Evolutionary conservation across 371 early-diverging fungal species (phyloP).

Genomic region (Capillidium heterosporum): DNA sequence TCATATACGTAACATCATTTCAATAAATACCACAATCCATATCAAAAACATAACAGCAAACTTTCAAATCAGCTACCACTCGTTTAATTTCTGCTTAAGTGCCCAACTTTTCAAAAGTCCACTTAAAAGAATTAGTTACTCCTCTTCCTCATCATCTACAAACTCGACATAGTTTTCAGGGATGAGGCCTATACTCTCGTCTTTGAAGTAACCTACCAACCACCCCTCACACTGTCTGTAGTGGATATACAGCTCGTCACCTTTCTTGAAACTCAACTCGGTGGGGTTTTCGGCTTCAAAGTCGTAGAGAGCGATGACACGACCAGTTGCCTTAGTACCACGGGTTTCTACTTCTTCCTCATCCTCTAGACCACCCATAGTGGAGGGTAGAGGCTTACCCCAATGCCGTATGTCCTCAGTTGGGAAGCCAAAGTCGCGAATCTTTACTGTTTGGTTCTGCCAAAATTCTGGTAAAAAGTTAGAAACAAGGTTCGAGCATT

Average conservation of each 20-base stretch:
- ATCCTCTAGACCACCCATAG: not conserved
- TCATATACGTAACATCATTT: no score
- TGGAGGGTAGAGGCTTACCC: conserved; percentile 13
- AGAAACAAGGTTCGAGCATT: not conserved
- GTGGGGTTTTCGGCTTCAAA: conserved; percentile 47
- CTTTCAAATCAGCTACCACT: no score
- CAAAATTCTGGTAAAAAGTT: conserved; percentile 1
- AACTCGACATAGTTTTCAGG: conserved; percentile 47
- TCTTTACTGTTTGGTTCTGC: conserved; percentile 8
- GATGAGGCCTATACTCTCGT: conserved; percentile 38
- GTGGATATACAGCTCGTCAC: conserved; percentile 36
- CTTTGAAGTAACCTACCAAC: conserved; percentile 41
- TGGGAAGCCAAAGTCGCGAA: conserved; percentile 54
- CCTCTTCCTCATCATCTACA: not conserved
- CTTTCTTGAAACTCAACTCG: conserved; percentile 41
- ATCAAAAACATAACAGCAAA: no score
- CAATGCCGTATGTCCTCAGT: conserved; percentile 30
- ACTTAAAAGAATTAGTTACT: no score
- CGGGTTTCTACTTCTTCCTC: conserved; percentile 5
- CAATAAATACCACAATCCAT: no score
- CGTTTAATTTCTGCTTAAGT: no score
- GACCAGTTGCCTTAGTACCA: conserved; percentile 11
- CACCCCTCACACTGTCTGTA: conserved; percentile 52
- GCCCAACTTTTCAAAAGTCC: no score
- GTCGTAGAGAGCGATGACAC: conserved; percentile 47